Evolutionary conservation across 2,329 filamentous ascomycete species (phyloP).

Genomic region (Dactylellina drechsleri): DNA sequence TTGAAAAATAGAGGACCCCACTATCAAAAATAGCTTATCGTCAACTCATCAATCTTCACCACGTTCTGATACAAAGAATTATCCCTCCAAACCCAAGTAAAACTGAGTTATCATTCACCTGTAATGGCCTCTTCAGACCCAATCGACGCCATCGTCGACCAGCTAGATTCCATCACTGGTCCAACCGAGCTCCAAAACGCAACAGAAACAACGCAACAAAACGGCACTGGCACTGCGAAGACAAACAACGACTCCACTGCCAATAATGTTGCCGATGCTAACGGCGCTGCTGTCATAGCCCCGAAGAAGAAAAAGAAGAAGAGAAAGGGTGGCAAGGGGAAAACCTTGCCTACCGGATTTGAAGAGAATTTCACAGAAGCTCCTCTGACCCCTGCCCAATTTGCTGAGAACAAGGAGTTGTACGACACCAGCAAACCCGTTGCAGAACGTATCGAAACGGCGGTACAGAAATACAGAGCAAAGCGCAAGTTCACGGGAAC

Average conservation of each 20-base stretch:
- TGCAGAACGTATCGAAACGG: constrained; percentile 76
- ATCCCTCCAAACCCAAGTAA: too few species aligned
- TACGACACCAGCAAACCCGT: constrained; percentile 67
- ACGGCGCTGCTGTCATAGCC: constrained; percentile 10
- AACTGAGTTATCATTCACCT: not conserved
- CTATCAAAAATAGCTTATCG: too few species aligned
- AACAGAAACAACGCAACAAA: constrained; percentile 22
- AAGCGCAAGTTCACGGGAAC: constrained; percentile 75
- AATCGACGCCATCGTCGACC: constrained; percentile 43
- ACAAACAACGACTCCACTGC: too few species aligned
- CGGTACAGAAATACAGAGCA: constrained; percentile 81
- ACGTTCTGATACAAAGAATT: too few species aligned
- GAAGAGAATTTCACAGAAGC: constrained; percentile 84
- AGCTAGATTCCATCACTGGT: constrained; percentile 33
- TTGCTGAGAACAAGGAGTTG: constrained; percentile 72
- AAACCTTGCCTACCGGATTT: constrained; percentile 70
- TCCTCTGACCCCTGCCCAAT: constrained; percentile 77
- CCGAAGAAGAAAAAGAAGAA: constrained; percentile 60
- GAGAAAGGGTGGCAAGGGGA: constrained; percentile 62
- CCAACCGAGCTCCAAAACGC: not conserved
- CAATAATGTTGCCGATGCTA: constrained; percentile 11
- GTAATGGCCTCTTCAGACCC: constrained; percentile 23
- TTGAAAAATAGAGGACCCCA: too few species aligned
- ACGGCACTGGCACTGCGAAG: not conserved
- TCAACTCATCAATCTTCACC: too few species aligned